Evolutionary conservation across 495 filamentous ascomycete genomes (phyloP).

Genomic region (Diplogelasinospora grovesii): DNA sequence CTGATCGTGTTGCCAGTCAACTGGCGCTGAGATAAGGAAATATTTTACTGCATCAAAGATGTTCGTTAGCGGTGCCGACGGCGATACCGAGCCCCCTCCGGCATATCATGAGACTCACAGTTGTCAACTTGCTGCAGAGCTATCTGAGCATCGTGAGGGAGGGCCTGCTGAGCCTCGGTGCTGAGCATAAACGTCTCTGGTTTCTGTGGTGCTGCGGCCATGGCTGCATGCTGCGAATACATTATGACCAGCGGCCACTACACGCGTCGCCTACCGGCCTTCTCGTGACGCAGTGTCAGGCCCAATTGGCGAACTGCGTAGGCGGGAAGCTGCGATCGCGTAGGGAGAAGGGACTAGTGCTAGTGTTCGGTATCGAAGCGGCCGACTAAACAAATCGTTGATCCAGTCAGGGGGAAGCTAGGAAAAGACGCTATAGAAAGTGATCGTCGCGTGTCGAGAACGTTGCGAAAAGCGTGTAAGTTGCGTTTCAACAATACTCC

Average conservation of each 20-base stretch:
- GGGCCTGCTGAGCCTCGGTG: constrained; percentile 87
- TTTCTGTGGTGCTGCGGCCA: constrained; percentile 58
- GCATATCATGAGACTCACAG: constrained; percentile 52
- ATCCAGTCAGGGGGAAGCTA: constrained; percentile 10
- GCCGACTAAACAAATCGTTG: constrained; percentile 1
- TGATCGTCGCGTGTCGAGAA: constrained; percentile 8
- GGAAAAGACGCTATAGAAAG: too few species aligned
- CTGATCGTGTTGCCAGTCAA: constrained; percentile 95
- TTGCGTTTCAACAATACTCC: constrained; percentile 12
- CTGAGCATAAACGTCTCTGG: constrained; percentile 98
- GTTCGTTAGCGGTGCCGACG: constrained; percentile 8
- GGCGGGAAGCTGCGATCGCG: constrained; percentile 8
- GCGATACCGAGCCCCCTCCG: background rate
- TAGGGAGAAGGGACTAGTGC: too few species aligned
- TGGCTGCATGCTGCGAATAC: constrained; percentile 48
- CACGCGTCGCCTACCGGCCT: constrained; percentile 13
- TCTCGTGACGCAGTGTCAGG: constrained; percentile 2
- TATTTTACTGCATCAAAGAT: constrained; percentile 80
- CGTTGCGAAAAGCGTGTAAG: constrained; percentile 2
- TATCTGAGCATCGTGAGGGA: constrained; percentile 94
- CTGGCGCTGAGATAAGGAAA: constrained; percentile 96
- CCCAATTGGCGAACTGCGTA: background rate
- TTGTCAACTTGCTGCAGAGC: constrained; percentile 98
- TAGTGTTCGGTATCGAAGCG: constrained; percentile 5
- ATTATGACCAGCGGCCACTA: constrained; percentile 27